Percentiles rank a stretch among this genome's conserved stretches.
These are phyloP conservation scores for Neoascochyta sp. DNA, from an alignment of 2,329 filamentous ascomycete genomes.

Conservation along the genomic window DNA sequence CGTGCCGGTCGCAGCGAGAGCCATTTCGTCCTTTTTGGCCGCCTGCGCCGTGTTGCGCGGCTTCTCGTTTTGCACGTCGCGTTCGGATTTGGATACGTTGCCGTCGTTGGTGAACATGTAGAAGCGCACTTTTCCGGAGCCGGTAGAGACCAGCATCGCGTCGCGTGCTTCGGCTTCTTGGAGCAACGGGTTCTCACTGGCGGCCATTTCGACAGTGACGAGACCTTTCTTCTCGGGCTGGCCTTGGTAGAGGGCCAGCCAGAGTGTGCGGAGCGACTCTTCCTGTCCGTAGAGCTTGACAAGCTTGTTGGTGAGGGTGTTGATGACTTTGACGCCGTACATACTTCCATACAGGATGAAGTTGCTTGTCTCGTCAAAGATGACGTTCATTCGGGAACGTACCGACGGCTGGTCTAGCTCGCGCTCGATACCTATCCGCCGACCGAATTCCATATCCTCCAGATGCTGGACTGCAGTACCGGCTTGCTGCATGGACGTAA, in stretches of 20 bases:
- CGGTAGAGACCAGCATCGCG: conserved; percentile 82
- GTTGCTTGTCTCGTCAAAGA: conserved; percentile 93
- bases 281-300: conserved; percentile 88
- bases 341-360: conserved; percentile 95
- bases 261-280: conserved; percentile 79
- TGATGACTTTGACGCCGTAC: conserved; percentile 88
- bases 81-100: conserved; percentile 53
- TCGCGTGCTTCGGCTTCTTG: conserved; percentile 89
- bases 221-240: conserved; percentile 91
- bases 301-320: conserved; percentile 89
- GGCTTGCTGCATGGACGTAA: conserved; percentile 95
- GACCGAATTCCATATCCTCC: conserved; percentile 88
- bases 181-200: conserved; percentile 85
- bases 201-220: conserved; percentile 95
- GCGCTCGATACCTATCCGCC: conserved; percentile 78
- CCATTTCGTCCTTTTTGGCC: conserved; percentile 47
- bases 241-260: conserved; percentile 87
- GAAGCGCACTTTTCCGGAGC: conserved; percentile 82
- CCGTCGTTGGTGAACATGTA: conserved; percentile 97
- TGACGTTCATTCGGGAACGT: conserved; percentile 72
- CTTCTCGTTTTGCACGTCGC: conserved; percentile 94
- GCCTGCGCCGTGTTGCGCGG: conserved; percentile 60
- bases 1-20: conserved; percentile 68
- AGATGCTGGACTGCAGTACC: conserved; percentile 76
- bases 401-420: conserved; percentile 72